A percentile compares a stretch with the other conserved stretches of the same genome.
Conservation (phyloP, 306 rosid genomes). For the Quercus ilex region DNA sequence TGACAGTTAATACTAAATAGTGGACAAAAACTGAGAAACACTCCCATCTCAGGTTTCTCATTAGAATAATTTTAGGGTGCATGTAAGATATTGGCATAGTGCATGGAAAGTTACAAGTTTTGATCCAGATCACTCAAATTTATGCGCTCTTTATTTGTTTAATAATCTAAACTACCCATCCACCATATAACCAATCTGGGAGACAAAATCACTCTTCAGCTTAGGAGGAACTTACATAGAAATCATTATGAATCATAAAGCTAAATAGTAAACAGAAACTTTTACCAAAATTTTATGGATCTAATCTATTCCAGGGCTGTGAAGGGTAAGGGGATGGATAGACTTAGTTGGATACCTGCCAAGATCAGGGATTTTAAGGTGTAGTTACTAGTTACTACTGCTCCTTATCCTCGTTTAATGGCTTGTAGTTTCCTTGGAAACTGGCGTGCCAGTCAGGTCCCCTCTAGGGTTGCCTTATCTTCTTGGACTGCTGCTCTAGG, state of each 20-base stretch:
- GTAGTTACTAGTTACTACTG: no score
- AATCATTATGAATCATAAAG: background rate
- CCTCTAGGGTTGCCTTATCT: no score
- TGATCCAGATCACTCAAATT: background rate
- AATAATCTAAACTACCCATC: background rate
- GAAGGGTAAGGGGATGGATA: no score
- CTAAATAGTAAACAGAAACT: background rate
- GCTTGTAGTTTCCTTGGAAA: no score
- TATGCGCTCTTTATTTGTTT: background rate
- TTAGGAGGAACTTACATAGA: slow-evolving; percentile 1
- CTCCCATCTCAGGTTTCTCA: background rate
- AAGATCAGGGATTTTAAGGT: no score
- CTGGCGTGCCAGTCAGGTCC: no score
- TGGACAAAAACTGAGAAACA: background rate
- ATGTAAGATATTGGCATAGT: background rate
- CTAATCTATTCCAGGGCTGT: no score
- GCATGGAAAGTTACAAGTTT: background rate
- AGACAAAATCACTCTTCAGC: background rate
- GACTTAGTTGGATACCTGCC: no score
- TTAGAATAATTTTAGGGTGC: background rate
- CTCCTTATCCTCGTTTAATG: no score
- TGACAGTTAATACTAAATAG: background rate
- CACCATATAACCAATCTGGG: background rate
- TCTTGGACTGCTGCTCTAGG: no score
- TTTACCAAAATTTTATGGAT: background rate